Base-by-base conservation (phyloP, 164 flowering plant species). In the Annona squamosa region DNA sequence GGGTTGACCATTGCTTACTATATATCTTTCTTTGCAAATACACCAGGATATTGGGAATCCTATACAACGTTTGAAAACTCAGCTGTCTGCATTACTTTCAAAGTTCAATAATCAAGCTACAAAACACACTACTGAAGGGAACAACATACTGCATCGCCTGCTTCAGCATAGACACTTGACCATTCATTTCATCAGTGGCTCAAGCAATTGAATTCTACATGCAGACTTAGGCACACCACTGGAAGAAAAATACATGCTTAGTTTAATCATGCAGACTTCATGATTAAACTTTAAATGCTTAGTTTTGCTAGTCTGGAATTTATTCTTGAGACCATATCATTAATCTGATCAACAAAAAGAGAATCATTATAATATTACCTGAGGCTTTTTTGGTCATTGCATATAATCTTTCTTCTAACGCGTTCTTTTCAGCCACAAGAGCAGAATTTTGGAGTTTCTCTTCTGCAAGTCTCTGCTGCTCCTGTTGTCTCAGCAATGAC, bases 401-500 rank as follows among this genome's bases (percentile, higher is more conserved):
- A 43, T 78, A 80, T 68, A 90, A 79, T 81, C 85, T 90, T 75
- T 86, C 89, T 82, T 89, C 96, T 71, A 95, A 74, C 61, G 76
- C 87, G 77, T 86, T 85, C 79, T 91, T 94, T 77, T 92, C 92
- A 79, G 87, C 81, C 68, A 81, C 46, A 26, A 94, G 87, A 7
- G 84, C 63, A 67, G 95, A 82, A 76, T 67, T 71, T 16, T 78
- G 87, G 7, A 85, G 79, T 75, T 91, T 91, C 84, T 87, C 97
- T 71, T 86, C 96, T 5, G 81, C 84, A 64, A 92, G 85, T 59
- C 52, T 79, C 67, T 87, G 85, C 46, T 72, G 83, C 81, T 95
- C 99, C 79, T 86, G 88, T 78, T 84, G 90, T 82, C 94, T 89
- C 81, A 87, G 68, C 4, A 74, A n/a, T 67, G 85, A 82, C 81